phyloP scores from a whole-genome alignment of 495 filamentous ascomycete species.

The Aspergillus carlsbadensis region DNA sequence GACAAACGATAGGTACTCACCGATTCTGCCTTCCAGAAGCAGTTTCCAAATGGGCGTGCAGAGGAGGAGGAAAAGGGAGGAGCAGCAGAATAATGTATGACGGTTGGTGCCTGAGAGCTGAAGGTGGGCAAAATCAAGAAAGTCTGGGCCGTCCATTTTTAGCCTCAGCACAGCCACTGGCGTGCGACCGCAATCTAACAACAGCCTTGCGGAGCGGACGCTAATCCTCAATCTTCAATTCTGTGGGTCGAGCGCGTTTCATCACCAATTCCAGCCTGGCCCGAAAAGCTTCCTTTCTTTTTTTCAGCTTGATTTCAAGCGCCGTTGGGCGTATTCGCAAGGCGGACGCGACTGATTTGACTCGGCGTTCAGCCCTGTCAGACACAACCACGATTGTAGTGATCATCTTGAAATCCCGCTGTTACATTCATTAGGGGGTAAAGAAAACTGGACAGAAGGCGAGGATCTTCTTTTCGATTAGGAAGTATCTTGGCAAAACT shows the following conservation, averaged over 20 bases:
- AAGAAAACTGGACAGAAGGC: too few species aligned
- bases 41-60: background rate
- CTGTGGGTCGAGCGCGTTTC: slow-evolving; percentile 5
- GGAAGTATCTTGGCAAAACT: too few species aligned
- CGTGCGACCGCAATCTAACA: background rate
- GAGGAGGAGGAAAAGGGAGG: background rate
- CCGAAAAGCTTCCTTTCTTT: background rate
- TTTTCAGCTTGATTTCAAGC: background rate
- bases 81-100: background rate
- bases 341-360: background rate
- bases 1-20: background rate
- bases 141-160: slow-evolving; percentile 2
- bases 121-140: background rate
- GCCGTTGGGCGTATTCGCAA: background rate
- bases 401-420: background rate
- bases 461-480: too few species aligned
- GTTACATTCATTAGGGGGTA: too few species aligned
- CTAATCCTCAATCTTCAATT: background rate
- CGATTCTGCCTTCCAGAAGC: slow-evolving; percentile 6
- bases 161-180: slow-evolving; percentile 8
- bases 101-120: slow-evolving; percentile 8
- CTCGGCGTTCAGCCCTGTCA: slow-evolving; percentile 1
- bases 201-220: background rate
- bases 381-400: background rate
- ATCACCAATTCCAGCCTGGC: background rate